Percentiles rank a stretch among this genome's conserved stretches.
Evolutionary conservation across 257 asterid genomes (phyloP).

Genomic region (Lycium ferocissimum): DNA sequence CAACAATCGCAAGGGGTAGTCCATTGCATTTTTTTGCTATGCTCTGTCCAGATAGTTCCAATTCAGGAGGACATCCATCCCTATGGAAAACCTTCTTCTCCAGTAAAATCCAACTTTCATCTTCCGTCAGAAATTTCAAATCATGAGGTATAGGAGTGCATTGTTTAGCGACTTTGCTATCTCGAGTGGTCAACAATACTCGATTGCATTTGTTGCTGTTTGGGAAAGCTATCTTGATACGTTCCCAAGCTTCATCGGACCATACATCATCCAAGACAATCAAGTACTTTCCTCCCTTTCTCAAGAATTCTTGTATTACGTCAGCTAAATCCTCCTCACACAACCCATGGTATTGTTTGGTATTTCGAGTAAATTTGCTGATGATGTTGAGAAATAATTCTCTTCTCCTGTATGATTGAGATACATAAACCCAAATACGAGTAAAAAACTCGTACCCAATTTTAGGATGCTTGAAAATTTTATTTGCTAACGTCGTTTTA

Average conservation of each 20-base stretch:
- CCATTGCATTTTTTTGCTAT: slow-evolving; percentile 50
- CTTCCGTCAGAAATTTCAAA: slow-evolving; percentile 29
- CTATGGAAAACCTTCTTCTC: slow-evolving; percentile 47
- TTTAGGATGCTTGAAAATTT: slow-evolving; percentile 39
- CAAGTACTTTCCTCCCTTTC: slow-evolving; percentile 39
- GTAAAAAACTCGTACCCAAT: slow-evolving; percentile 48
- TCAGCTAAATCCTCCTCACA: slow-evolving; percentile 24
- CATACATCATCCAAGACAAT: slow-evolving; percentile 62
- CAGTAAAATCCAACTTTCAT: slow-evolving; percentile 53
- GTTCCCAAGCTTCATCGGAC: slow-evolving; percentile 43
- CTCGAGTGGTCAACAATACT: slow-evolving; percentile 57
- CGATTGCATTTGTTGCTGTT: slow-evolving; percentile 34
- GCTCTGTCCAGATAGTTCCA: slow-evolving; percentile 29
- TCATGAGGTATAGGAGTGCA: slow-evolving; percentile 47
- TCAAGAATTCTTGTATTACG: neutral
- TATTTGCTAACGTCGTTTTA: slow-evolving; percentile 54
- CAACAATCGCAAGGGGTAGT: slow-evolving; percentile 53
- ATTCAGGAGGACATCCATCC: slow-evolving; percentile 29
- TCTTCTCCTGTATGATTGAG: slow-evolving; percentile 48
- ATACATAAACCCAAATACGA: slow-evolving; percentile 35
- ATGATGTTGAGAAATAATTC: slow-evolving; percentile 27
- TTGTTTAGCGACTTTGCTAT: slow-evolving; percentile 32
- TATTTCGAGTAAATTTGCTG: slow-evolving; percentile 13
- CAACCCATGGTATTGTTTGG: neutral
- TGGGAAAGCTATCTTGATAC: slow-evolving; percentile 41